Evolutionary conservation across 176 grass and related monocot genomes (phyloP).

Genomic region (Dactylis glomerata): DNA sequence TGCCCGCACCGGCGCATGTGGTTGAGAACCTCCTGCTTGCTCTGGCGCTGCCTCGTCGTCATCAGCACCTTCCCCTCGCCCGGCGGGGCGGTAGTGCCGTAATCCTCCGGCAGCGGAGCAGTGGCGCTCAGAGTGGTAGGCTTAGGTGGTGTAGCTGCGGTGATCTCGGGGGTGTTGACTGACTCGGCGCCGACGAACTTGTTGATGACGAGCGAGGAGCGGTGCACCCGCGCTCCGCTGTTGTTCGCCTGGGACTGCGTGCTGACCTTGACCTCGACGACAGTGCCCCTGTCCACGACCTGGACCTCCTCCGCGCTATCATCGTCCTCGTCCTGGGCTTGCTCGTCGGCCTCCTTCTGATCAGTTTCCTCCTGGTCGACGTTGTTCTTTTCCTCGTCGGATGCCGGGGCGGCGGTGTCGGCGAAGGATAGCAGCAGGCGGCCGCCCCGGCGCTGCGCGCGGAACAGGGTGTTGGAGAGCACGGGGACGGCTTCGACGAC

Average conservation of each 20-base stretch:
- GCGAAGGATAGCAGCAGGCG: conserved; percentile 84
- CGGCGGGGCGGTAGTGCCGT: conserved; percentile 36
- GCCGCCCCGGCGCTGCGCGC: conserved; percentile 58
- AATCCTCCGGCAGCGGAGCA: background rate
- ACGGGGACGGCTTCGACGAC: conserved; percentile 70
- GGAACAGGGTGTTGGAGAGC: conserved; percentile 70
- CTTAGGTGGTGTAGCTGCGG: background rate
- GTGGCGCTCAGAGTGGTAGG: conserved; percentile 23
- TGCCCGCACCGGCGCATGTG: conserved; percentile 48
- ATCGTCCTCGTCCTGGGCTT: conserved; percentile 18
- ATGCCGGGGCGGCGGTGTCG: conserved; percentile 24
- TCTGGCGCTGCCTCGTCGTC: conserved; percentile 55
- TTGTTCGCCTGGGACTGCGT: conserved; percentile 51
- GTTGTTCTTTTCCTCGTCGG: conserved; percentile 16
- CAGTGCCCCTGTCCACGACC: conserved; percentile 69
- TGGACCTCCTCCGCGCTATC: conserved; percentile 62
- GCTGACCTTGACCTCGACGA: conserved; percentile 90
- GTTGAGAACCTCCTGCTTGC: conserved; percentile 65
- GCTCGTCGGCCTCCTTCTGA: conserved; percentile 12
- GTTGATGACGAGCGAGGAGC: conserved; percentile 88
- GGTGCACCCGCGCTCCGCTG: conserved; percentile 45
- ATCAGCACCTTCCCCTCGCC: conserved; percentile 74
- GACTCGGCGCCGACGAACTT: conserved; percentile 87
- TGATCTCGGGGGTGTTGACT: conserved; percentile 2
- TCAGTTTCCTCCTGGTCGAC: background rate